Base-by-base conservation (phyloP, 2,329 filamentous ascomycete species). In the Pseudogymnoascus sp. region DNA sequence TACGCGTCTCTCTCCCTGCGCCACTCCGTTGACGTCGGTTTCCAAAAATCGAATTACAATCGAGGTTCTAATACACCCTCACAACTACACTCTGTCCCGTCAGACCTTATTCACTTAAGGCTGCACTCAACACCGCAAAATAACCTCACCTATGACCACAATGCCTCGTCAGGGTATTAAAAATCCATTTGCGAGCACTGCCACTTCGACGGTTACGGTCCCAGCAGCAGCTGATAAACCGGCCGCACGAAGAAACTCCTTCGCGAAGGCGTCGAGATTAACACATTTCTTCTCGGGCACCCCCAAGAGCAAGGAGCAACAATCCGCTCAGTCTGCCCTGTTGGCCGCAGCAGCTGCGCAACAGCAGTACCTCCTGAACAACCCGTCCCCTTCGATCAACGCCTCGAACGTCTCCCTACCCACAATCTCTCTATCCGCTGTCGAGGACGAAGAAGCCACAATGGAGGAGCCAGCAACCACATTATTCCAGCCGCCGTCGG, bases 371-470 rank as follows among this genome's bases (percentile, higher is more conserved):
- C 77, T 77, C 66, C 74, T 78, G 68, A 71, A 73, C 71, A 75
- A 76, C 62, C 80, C 84, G 62, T 83, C 86, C 43, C 82, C 84
- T 65, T 83, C 86, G 67, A 88, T 92, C 72, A 87, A 86, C 68
- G 84, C 86, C 65, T 83, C 92, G 45, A 88, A 89, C 65, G 79
- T 93, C 68, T 90, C 91, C 60, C 80, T 97, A 71, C 93, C 93
- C 41, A 93, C 89, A 63, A 97, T 98, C 73, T 96, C 92, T 45
- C 83, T 98, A 64, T 96, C 93, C 11, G 92, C 92, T 45, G 91
- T 91, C 61, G 90, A 87, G 31, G 89, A 86, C 67, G 90, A 90
- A 71, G 83, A 95, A 81, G 77, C 86, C 74, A 88, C 84, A 71
- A 85, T 85, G 75, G 89, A 96, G 71, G 84, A 89, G 70, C 81